Conservation (phyloP, 805 yeast species). For the Huiozyma naganishii region DNA sequence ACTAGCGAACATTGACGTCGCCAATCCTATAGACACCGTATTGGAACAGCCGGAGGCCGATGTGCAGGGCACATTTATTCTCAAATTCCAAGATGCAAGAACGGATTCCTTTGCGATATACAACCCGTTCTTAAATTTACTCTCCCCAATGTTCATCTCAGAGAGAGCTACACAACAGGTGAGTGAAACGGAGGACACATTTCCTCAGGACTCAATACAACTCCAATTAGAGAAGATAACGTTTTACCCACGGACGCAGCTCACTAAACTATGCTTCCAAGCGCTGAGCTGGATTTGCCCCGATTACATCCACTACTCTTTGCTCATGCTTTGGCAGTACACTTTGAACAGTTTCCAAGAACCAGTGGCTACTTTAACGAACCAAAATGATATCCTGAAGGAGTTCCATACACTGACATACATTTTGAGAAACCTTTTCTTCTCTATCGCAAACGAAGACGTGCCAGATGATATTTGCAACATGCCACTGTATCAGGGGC, state of each 20-base stretch:
- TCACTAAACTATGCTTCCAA: conserved; percentile 10
- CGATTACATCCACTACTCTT: conserved; percentile 6
- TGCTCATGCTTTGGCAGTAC: conserved; percentile 18
- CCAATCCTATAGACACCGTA: background rate
- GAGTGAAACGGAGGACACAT: background rate
- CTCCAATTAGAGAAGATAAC: background rate
- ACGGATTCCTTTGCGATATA: conserved; percentile 26
- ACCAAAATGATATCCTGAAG: background rate
- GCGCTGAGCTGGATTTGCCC: conserved; percentile 15
- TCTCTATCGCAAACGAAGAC: background rate
- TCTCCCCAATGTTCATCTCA: conserved; percentile 11
- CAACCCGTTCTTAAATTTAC: conserved; percentile 22
- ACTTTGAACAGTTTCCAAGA: conserved; percentile 3
- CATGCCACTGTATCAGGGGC: conserved; percentile 10
- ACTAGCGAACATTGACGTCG: conserved; percentile 3
- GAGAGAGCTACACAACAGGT: too few species aligned
- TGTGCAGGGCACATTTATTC: background rate
- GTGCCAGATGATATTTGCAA: background rate
- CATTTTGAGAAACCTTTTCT: conserved; percentile 1
- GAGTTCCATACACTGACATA: conserved; percentile 4
- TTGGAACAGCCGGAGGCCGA: background rate
- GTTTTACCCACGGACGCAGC: conserved; percentile 6
- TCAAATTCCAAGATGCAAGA: conserved; percentile 8
- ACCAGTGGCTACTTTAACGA: background rate
- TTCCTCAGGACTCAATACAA: background rate